Percentiles rank a stretch among this genome's conserved stretches.
These are phyloP conservation scores for Monilinia polystroma DNA, from an alignment of 2,329 filamentous ascomycete genomes.

Conservation along the genomic window DNA sequence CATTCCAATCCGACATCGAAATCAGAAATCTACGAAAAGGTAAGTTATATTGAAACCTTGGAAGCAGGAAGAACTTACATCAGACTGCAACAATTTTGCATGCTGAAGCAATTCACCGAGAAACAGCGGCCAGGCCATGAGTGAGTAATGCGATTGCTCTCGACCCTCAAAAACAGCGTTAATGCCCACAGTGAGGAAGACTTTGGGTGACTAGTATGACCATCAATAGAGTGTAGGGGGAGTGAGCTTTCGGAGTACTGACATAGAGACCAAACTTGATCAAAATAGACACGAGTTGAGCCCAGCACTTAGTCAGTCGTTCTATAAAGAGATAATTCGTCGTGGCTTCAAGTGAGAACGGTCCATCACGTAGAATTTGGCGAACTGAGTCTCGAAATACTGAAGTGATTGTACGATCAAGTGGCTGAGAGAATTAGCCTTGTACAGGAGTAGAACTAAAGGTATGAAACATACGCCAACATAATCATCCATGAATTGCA, in stretches of 20 bases:
- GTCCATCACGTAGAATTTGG: constrained; percentile 24
- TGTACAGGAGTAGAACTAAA: neutral
- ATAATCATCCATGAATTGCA: constrained; percentile 33
- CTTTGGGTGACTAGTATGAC: constrained; percentile 39
- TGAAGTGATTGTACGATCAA: constrained; percentile 28
- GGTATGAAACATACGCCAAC: constrained; percentile 26
- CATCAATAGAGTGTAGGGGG: constrained; percentile 47
- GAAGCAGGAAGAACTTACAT: constrained; percentile 23
- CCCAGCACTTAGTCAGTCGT: constrained; percentile 23
- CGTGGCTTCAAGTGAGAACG: neutral
- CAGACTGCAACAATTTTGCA: constrained; percentile 45
- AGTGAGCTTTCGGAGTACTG: constrained; percentile 35
- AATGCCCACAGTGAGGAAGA: constrained; percentile 29
- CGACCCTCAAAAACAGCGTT: constrained; percentile 40
- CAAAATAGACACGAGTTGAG: constrained; percentile 19
- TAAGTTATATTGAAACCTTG: neutral
- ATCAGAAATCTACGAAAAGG: constrained; percentile 34
- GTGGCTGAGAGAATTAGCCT: constrained; percentile 31
- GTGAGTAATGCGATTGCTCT: constrained; percentile 48
- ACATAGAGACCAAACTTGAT: constrained; percentile 32
- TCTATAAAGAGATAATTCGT: constrained; percentile 18
- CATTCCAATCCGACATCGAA: constrained; percentile 52
- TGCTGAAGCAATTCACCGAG: constrained; percentile 50
- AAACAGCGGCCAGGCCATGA: constrained; percentile 53
- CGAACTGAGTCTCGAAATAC: constrained; percentile 25